Evolutionary conservation across 2,329 filamentous ascomycete species (phyloP), one percentile per base, ranked within the genome.

Genomic region (Chaetomiaceae sp.): DNA sequence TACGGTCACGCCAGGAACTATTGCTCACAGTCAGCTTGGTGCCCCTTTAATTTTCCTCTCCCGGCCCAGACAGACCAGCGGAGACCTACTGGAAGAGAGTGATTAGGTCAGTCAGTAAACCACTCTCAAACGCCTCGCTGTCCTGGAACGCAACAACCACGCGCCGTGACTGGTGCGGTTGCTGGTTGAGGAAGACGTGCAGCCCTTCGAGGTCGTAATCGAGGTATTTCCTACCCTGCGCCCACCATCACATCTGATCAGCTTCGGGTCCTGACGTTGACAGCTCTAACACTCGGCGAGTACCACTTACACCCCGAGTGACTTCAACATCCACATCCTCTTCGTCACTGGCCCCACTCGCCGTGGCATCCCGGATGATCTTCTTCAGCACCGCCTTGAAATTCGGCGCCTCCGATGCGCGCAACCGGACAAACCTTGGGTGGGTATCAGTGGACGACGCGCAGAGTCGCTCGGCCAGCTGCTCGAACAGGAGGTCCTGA

Each of bases 171-270:
- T 69, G 67, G 33, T 78, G 76, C 10, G 69, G 25, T n/a, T 49
- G 45, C 8, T 75, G 71, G 54, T 74, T 75, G 13, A 84, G 74
- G 67, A 80, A 84, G 23, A 80, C 76, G 56, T 84, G 72, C 27
- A 94, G 69, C 21, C 86, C 82, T 61, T 88, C 85, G 14, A 94
- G 76, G 63, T 94, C 89, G 65, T 92, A 94, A 61, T 89, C 86
- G 2, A 92, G 76, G 54, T 87, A 80, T 66, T 81, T 84, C 30
- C 79, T 79, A 1, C 80, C 82, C 76, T 85, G 62, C 57, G 9
- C 20, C 2, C 16, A 29, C 21, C 32, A 46, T 29, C 21, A 13
- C 5, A 4, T 30, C 8, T 11, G 11, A 1, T 25, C 37, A n/a
- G n/a, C n/a, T n/a, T n/a, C n/a, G n/a, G n/a, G n/a, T n/a, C n/a